phyloP scores from a whole-genome alignment of 768 basidiomycete genomes.

The Termitomyces sp. region DNA sequence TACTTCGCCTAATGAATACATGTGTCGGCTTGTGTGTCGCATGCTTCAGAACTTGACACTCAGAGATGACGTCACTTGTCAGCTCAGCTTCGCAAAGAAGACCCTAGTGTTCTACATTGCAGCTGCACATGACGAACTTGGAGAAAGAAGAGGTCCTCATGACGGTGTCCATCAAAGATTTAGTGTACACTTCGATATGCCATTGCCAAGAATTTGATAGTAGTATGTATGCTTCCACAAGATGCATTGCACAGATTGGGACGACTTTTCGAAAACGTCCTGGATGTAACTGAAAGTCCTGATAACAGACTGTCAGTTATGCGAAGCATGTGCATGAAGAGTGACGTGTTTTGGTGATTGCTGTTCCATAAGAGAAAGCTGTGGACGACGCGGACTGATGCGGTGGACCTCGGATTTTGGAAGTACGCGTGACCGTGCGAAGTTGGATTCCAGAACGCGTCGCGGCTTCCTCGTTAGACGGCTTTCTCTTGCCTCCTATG shows the following conservation, averaged over 20 bases:
- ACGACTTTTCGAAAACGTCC: neutral
- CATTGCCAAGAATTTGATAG: neutral
- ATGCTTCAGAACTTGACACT: neutral
- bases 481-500: conserved; percentile 26
- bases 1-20: too few relatives aligned
- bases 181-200: neutral
- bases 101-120: neutral
- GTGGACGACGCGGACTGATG: neutral
- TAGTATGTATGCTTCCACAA: neutral
- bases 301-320: neutral
- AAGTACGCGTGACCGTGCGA: conserved; percentile 20
- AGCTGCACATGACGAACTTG: neutral
- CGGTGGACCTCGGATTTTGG: neutral
- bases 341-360: neutral
- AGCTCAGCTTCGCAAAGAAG: too few relatives aligned
- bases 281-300: neutral
- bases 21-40: too few relatives aligned
- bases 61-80: too few relatives aligned
- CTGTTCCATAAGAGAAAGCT: neutral
- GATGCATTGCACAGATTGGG: neutral
- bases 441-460: conserved; percentile 18
- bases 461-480: conserved; percentile 35
- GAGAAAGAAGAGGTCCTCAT: neutral
- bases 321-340: neutral
- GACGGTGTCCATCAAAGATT: neutral